A percentile compares a stretch with the other conserved stretches of the same genome.
Evolutionary conservation across 1,139 yeast species (phyloP).

Genomic region (Candida glucosophila): DNA sequence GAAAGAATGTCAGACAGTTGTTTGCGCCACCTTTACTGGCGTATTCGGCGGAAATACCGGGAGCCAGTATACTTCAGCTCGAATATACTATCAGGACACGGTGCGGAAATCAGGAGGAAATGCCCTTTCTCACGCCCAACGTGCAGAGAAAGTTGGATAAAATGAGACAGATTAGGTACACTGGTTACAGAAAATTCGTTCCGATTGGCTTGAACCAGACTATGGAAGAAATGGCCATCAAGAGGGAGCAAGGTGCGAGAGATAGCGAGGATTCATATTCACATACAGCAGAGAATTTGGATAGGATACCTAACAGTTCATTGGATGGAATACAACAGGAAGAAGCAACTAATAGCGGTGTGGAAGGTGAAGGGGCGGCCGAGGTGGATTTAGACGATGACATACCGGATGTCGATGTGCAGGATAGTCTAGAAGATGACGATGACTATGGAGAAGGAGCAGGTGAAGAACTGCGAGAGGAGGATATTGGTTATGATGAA

Average conservation of each 20-base stretch:
- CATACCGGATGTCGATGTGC: slow-evolving; percentile 32
- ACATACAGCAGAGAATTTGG: not conserved
- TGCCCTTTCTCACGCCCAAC: slow-evolving; percentile 17
- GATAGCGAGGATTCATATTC: too few species aligned
- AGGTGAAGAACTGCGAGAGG: slow-evolving; percentile 3
- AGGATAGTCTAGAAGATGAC: slow-evolving; percentile 6
- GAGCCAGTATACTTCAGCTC: slow-evolving; percentile 28
- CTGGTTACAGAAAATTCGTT: slow-evolving; percentile 41
- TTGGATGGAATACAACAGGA: slow-evolving; percentile 1
- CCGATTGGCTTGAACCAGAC: slow-evolving; percentile 54
- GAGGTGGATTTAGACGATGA: slow-evolving; percentile 40
- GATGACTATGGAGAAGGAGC: slow-evolving; percentile 6
- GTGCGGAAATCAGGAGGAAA: slow-evolving; percentile 14
- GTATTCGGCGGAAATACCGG: slow-evolving; percentile 44
- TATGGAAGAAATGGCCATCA: slow-evolving; percentile 39
- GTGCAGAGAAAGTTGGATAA: slow-evolving; percentile 31
- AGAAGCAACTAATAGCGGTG: slow-evolving; percentile 1
- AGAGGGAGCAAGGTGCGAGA: too few species aligned
- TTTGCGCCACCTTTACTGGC: slow-evolving; percentile 49
- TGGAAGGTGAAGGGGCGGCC: slow-evolving; percentile 5
- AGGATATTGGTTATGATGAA: slow-evolving; percentile 6
- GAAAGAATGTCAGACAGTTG: slow-evolving; percentile 11
- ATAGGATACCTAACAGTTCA: not conserved
- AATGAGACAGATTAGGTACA: slow-evolving; percentile 32
- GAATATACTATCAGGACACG: slow-evolving; percentile 18